Conservation (phyloP, 176 grass and related monocot genomes). For the Cenchrus americanus region DNA sequence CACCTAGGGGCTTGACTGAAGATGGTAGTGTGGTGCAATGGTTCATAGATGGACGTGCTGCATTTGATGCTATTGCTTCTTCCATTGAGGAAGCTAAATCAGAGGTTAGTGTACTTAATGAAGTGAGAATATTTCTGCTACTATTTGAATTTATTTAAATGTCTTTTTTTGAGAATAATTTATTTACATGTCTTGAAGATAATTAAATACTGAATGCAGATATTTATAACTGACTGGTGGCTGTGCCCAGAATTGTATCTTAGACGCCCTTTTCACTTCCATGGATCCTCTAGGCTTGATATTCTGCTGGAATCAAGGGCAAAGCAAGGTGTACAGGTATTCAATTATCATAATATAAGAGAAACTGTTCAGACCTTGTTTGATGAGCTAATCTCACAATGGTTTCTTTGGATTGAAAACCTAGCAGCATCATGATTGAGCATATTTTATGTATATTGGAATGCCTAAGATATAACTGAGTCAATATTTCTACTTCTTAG, state of each 20-base stretch:
- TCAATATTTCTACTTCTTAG: slow-evolving; percentile 1
- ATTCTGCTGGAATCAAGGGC: slow-evolving; percentile 69
- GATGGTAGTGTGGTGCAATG: slow-evolving; percentile 75
- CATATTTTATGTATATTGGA: neutral
- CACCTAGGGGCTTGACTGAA: slow-evolving; percentile 75
- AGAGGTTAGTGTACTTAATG: slow-evolving; percentile 54
- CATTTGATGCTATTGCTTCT: slow-evolving; percentile 81
- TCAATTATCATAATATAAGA: slow-evolving; percentile 12
- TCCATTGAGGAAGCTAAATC: slow-evolving; percentile 86
- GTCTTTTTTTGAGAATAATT: too few species aligned
- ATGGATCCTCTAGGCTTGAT: slow-evolving; percentile 77
- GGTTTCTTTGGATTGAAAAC: neutral
- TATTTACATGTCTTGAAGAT: slow-evolving; percentile 27
- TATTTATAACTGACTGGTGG: slow-evolving; percentile 96
- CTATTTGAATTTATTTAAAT: slow-evolving; percentile 19
- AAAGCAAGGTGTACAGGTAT: slow-evolving; percentile 88
- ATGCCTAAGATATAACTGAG: neutral
- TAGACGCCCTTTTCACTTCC: slow-evolving; percentile 63
- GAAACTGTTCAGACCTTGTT: slow-evolving; percentile 15
- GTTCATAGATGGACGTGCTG: slow-evolving; percentile 83
- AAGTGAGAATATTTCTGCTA: slow-evolving; percentile 9
- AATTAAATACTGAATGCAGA: slow-evolving; percentile 57
- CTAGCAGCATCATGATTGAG: neutral
- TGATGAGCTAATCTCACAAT: neutral
- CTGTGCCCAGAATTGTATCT: slow-evolving; percentile 89